phyloP scores from a whole-genome alignment of 345 rosid genomes.

The Brassica nigra region DNA sequence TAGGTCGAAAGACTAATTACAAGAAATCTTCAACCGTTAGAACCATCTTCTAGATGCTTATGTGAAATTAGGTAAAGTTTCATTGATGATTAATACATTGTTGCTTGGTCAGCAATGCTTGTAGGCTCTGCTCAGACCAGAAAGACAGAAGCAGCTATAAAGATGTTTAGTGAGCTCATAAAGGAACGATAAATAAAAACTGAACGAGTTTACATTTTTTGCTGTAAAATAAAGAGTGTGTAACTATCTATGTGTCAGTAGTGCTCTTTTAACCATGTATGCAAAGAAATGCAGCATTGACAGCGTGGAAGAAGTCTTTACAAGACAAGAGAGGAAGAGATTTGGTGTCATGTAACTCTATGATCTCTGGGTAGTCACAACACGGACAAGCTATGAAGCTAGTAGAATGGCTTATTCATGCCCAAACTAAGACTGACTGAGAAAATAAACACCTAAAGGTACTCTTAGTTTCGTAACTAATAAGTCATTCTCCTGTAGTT shows the following conservation, averaged over 20 bases:
- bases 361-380: slow-evolving; percentile 73
- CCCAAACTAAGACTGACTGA: too few species aligned
- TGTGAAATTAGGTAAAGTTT: slow-evolving; percentile 52
- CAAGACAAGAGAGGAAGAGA: slow-evolving; percentile 68
- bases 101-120: slow-evolving; percentile 91
- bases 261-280: slow-evolving; percentile 85
- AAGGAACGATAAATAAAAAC: slow-evolving; percentile 46
- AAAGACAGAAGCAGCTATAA: slow-evolving; percentile 67
- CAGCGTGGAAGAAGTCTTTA: slow-evolving; percentile 65
- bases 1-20: slow-evolving; percentile 51
- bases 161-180: slow-evolving; percentile 51
- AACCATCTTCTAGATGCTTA: slow-evolving; percentile 80
- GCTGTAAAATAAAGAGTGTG: slow-evolving; percentile 61
- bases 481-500: too few species aligned
- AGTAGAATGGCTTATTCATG: too few species aligned
- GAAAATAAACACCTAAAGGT: slow-evolving; percentile 42
- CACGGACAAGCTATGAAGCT: slow-evolving; percentile 58
- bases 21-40: slow-evolving; percentile 63
- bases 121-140: slow-evolving; percentile 74
- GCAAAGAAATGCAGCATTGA: slow-evolving; percentile 81
- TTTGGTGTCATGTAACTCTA: slow-evolving; percentile 60
- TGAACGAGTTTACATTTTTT: slow-evolving; percentile 73
- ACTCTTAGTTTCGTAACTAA: slow-evolving; percentile 31
- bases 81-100: slow-evolving; percentile 68
- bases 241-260: slow-evolving; percentile 65